These are phyloP conservation scores for Saccharomycopsis sp. DNA, from an alignment of 805 yeast genomes.

Conservation along the genomic window DNA sequence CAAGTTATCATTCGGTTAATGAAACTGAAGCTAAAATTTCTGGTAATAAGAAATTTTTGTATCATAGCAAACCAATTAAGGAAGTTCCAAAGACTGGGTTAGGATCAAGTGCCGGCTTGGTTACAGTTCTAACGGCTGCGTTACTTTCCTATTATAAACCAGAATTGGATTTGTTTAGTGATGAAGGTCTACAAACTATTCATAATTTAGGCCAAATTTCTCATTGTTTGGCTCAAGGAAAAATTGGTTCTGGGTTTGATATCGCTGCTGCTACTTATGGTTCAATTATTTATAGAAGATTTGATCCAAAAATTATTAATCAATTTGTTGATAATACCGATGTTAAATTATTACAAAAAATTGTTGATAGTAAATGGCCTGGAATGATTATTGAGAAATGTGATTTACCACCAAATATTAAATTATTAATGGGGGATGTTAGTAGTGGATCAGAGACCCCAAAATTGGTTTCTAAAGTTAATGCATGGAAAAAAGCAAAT, in stretches of 20 bases:
- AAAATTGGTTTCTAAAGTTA: slow-evolving; percentile 70
- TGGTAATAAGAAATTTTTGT: slow-evolving; percentile 41
- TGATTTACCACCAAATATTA: slow-evolving; percentile 59
- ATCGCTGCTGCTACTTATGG: slow-evolving; percentile 95
- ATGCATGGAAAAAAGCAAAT: slow-evolving; percentile 54
- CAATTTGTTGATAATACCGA: slow-evolving; percentile 29
- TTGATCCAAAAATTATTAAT: slow-evolving; percentile 48
- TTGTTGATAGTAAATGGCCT: slow-evolving; percentile 39
- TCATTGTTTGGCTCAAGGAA: slow-evolving; percentile 91
- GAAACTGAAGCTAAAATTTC: slow-evolving; percentile 33
- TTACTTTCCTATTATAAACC: slow-evolving; percentile 43
- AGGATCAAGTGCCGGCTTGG: slow-evolving; percentile 94
- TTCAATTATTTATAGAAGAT: slow-evolving; percentile 74
- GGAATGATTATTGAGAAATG: slow-evolving; percentile 46
- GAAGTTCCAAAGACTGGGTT: slow-evolving; percentile 89
- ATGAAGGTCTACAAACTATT: slow-evolving; percentile 31
- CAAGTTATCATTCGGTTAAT: slow-evolving; percentile 80
- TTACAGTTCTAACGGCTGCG: slow-evolving; percentile 70
- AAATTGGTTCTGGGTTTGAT: slow-evolving; percentile 95
- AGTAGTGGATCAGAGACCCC: slow-evolving; percentile 93
- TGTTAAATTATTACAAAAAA: slow-evolving; percentile 17
- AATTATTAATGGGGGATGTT: slow-evolving; percentile 87
- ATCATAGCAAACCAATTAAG: slow-evolving; percentile 52
- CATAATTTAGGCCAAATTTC: slow-evolving; percentile 86
- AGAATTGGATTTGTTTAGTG: slow-evolving; percentile 28